A percentile compares a stretch with the other conserved stretches of the same genome.
Evolutionary conservation across 164 flowering plant species (phyloP).

Genomic region (Magnolia changhungtana): DNA sequence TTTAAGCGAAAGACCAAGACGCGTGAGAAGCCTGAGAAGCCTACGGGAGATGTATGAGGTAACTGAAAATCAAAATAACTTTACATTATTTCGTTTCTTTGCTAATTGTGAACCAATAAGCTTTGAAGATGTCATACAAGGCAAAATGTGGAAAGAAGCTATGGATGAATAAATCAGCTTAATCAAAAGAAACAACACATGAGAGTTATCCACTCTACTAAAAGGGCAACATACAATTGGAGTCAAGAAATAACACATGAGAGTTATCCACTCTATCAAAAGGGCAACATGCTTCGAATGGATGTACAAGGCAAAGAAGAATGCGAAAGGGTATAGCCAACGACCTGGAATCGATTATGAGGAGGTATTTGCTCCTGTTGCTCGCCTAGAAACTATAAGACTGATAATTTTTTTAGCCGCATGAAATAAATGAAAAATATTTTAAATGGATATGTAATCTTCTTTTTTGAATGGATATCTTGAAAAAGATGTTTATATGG

Average conservation of each 20-base stretch:
- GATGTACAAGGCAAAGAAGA: not conserved
- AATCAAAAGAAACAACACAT: not conserved
- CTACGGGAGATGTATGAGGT: no score
- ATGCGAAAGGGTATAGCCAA: not conserved
- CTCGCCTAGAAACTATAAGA: not conserved
- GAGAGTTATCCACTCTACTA: not conserved
- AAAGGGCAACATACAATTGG: not conserved
- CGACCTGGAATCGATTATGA: not conserved
- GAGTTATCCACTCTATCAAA: no score
- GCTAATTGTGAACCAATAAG: not conserved
- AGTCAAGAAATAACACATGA: not conserved
- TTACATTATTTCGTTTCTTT: not conserved
- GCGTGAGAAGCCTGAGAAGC: no score
- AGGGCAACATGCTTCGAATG: no score
- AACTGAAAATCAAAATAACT: not conserved
- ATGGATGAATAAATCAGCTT: not conserved
- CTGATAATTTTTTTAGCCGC: not conserved
- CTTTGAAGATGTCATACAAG: not conserved
- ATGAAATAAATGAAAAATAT: not conserved
- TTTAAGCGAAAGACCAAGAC: no score
- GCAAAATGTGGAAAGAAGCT: not conserved
- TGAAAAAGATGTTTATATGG: not conserved
- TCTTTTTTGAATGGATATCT: not conserved
- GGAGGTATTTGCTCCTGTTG: not conserved
- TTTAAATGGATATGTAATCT: not conserved